phyloP scores from a whole-genome alignment of 768 basidiomycete species.

The Epithele typhae region DNA sequence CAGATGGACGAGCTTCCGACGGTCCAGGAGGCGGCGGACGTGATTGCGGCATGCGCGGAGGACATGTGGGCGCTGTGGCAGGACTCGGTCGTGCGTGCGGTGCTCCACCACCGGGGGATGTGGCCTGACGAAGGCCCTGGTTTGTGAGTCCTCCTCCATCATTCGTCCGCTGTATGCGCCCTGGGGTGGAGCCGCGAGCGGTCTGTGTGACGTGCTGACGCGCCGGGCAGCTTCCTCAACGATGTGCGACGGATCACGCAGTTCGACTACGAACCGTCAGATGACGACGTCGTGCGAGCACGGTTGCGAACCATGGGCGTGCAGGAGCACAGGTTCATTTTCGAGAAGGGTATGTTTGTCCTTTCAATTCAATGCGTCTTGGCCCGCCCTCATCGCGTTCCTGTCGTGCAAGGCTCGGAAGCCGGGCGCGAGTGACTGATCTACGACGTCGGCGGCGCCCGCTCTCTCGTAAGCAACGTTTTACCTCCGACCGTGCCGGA shows the following conservation, averaged over 20 bases:
- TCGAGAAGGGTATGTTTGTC: constrained; percentile 59
- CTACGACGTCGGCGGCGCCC: constrained; percentile 78
- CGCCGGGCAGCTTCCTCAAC: constrained; percentile 55
- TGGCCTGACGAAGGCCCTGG: constrained; percentile 67
- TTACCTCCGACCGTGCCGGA: background rate
- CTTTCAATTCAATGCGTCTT: background rate
- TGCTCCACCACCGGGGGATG: constrained; percentile 39
- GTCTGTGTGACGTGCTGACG: background rate
- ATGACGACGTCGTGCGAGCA: constrained; percentile 75
- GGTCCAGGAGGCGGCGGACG: constrained; percentile 52
- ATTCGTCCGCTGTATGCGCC: background rate
- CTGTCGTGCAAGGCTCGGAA: constrained; percentile 39
- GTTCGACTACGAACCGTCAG: constrained; percentile 61
- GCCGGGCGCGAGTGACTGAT: constrained; percentile 72
- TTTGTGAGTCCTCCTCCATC: constrained; percentile 50
- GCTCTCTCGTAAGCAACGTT: constrained; percentile 37
- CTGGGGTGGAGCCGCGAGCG: background rate
- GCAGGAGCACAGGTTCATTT: constrained; percentile 65
- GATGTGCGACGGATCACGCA: constrained; percentile 64
- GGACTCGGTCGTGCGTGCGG: constrained; percentile 54
- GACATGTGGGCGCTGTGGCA: constrained; percentile 67
- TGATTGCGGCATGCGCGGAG: constrained; percentile 53
- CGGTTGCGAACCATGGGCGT: constrained; percentile 75
- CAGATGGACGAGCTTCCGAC: constrained; percentile 28
- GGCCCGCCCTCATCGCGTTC: background rate